Evolutionary conservation across 2,329 filamentous ascomycete species (phyloP).

Genomic region (Xylariaceae sp.): DNA sequence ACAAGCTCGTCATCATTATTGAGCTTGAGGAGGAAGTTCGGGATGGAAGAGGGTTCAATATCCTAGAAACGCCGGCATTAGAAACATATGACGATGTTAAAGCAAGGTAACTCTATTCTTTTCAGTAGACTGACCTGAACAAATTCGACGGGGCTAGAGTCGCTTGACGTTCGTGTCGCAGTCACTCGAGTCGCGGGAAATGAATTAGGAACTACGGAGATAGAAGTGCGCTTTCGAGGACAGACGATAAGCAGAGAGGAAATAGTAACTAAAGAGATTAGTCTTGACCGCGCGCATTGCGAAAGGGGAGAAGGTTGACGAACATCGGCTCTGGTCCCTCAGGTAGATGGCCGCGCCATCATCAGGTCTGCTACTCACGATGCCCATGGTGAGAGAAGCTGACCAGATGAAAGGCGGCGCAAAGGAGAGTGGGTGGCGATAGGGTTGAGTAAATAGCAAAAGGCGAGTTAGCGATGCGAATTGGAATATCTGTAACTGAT

Average conservation of each 20-base stretch:
- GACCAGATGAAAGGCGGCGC: slow-evolving; percentile 34
- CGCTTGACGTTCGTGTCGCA: slow-evolving; percentile 71
- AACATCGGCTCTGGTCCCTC: slow-evolving; percentile 90
- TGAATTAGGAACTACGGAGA: slow-evolving; percentile 81
- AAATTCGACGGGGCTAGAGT: slow-evolving; percentile 81
- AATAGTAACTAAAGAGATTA: slow-evolving; percentile 71
- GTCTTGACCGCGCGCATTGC: slow-evolving; percentile 24
- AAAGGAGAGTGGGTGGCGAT: slow-evolving; percentile 16
- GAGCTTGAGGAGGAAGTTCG: slow-evolving; percentile 83
- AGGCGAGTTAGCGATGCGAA: slow-evolving; percentile 14
- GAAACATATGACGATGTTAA: slow-evolving; percentile 18
- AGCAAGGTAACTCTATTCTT: slow-evolving; percentile 12
- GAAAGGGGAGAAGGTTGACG: slow-evolving; percentile 41
- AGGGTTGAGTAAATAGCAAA: slow-evolving; percentile 7
- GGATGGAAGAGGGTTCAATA: slow-evolving; percentile 64
- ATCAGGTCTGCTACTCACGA: slow-evolving; percentile 85
- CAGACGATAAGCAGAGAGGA: slow-evolving; percentile 82
- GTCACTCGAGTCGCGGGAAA: slow-evolving; percentile 81
- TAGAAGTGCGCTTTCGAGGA: slow-evolving; percentile 72
- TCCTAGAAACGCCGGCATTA: slow-evolving; percentile 60
- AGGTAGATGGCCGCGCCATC: slow-evolving; percentile 81
- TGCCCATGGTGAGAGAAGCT: slow-evolving; percentile 72
- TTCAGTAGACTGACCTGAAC: slow-evolving; percentile 69
- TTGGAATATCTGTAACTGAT: slow-evolving; percentile 20
- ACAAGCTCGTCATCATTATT: slow-evolving; percentile 88